Evolutionary conservation across 2,329 filamentous ascomycete genomes (phyloP).

Genomic region (Hypoxylon sp.): DNA sequence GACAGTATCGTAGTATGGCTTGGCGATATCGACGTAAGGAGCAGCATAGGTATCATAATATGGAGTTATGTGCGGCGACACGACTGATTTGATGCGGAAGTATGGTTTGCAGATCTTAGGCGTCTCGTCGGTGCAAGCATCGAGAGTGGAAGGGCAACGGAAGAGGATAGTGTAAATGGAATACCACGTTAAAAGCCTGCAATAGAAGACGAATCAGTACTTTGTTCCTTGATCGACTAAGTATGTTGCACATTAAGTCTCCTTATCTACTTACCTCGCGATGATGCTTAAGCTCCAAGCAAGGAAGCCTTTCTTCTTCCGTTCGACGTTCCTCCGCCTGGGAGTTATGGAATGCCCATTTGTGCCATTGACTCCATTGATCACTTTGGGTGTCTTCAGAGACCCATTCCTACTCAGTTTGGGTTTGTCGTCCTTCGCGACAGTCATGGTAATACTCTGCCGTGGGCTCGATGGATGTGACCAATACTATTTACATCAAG

Average conservation of each 20-base stretch:
- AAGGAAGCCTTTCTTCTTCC: conserved; percentile 54
- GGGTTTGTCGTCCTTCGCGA: conserved; percentile 44
- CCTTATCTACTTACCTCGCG: conserved; percentile 61
- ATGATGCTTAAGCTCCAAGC: conserved; percentile 63
- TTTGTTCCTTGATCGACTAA: conserved; percentile 24
- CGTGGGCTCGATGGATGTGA: conserved; percentile 8
- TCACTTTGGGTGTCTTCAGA: conserved; percentile 51
- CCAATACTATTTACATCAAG: conserved; percentile 35
- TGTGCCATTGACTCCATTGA: conserved; percentile 51
- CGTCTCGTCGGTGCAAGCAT: conserved; percentile 77
- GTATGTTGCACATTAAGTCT: not conserved
- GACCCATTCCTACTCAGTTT: conserved; percentile 58
- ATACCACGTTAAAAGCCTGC: conserved; percentile 87
- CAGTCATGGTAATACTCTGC: conserved; percentile 42
- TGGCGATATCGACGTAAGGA: conserved; percentile 82
- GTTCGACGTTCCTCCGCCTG: conserved; percentile 51
- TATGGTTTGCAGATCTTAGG: conserved; percentile 89
- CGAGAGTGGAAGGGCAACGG: conserved; percentile 80
- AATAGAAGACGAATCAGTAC: conserved; percentile 32
- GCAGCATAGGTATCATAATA: conserved; percentile 90
- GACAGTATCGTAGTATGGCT: conserved; percentile 79
- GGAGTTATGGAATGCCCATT: conserved; percentile 58
- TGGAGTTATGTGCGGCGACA: conserved; percentile 83
- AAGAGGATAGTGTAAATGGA: conserved; percentile 84
- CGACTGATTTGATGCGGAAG: conserved; percentile 72